Conservation (phyloP, 2,329 filamentous ascomycete species). For the Periconia macrospinosa region DNA sequence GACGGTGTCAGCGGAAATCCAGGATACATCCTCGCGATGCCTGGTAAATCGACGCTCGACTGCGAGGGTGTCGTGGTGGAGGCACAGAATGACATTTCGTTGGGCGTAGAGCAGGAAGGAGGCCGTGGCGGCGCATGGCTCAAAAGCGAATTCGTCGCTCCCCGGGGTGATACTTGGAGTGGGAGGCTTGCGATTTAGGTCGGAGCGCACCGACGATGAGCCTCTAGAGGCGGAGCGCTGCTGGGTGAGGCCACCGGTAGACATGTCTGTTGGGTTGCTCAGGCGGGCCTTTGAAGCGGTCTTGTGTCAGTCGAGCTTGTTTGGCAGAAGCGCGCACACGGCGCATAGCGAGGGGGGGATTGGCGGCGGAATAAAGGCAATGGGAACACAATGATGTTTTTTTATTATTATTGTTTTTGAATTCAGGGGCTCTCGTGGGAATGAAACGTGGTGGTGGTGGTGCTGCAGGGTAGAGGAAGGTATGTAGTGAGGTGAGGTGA, state of each 20-base stretch:
- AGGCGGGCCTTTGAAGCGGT: conserved; percentile 24
- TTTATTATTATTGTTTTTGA: too few species aligned
- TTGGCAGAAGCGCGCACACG: conserved; percentile 21
- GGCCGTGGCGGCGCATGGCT: conserved; percentile 87
- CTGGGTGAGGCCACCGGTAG: conserved; percentile 45
- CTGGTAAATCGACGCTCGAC: conserved; percentile 84
- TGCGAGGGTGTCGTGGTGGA: conserved; percentile 88
- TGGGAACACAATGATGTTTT: conserved; percentile 18
- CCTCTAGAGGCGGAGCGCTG: conserved; percentile 46
- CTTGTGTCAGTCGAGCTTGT: conserved; percentile 32
- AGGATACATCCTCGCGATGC: conserved; percentile 79
- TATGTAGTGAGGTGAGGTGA: too few species aligned
- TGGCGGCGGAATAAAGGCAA: conserved; percentile 28
- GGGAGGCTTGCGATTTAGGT: conserved; percentile 43
- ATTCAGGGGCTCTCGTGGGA: conserved; percentile 27
- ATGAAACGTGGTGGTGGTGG: conserved; percentile 30
- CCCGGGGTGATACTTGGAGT: conserved; percentile 50
- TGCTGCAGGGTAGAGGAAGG: conserved; percentile 17
- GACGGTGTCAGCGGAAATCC: conserved; percentile 87
- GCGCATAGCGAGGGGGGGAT: conserved; percentile 33
- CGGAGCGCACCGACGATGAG: conserved; percentile 31
- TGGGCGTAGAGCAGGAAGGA: conserved; percentile 89
- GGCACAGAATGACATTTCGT: conserved; percentile 78
- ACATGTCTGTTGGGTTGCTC: conserved; percentile 40
- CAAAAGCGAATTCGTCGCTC: conserved; percentile 62